Conservation (phyloP, 306 rosid species). For the Dryas octopetala region DNA sequence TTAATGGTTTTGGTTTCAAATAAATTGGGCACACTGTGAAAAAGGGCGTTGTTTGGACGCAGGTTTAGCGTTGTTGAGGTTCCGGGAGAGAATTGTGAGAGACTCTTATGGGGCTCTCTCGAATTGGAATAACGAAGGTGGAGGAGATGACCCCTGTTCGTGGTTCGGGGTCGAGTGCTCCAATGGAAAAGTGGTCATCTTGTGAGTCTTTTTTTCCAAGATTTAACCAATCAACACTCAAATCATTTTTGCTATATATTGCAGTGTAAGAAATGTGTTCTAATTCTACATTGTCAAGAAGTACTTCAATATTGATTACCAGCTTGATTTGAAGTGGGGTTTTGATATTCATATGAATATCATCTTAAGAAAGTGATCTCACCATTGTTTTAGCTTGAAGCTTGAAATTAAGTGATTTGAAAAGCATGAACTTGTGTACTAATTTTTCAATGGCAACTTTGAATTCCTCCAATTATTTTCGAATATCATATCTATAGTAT, state of each 20-base stretch:
- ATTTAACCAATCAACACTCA: not conserved
- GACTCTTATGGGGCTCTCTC: constrained; percentile 56
- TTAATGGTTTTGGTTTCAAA: not conserved
- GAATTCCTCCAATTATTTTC: not conserved
- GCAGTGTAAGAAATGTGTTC: too few relatives aligned
- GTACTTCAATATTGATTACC: not conserved
- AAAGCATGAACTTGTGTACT: not conserved
- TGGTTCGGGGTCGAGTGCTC: constrained; percentile 80
- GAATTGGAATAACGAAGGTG: constrained; percentile 52
- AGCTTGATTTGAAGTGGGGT: not conserved
- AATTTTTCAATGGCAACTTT: not conserved
- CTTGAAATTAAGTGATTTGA: not conserved
- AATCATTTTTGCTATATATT: not conserved
- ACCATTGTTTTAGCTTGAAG: not conserved
- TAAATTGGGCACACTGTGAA: constrained; percentile 1
- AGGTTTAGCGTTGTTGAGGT: constrained; percentile 59
- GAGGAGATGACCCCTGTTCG: constrained; percentile 46
- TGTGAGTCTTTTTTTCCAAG: constrained; percentile 48
- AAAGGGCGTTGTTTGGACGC: constrained; percentile 34
- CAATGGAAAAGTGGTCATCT: constrained; percentile 51
- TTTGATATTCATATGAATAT: constrained; percentile 1
- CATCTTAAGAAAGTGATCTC: not conserved
- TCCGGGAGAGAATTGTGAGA: constrained; percentile 45
- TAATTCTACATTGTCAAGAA: not conserved
- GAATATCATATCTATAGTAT: not conserved